phyloP scores from a whole-genome alignment of 257 asterid species.

The Nicotiana benthamiana region DNA sequence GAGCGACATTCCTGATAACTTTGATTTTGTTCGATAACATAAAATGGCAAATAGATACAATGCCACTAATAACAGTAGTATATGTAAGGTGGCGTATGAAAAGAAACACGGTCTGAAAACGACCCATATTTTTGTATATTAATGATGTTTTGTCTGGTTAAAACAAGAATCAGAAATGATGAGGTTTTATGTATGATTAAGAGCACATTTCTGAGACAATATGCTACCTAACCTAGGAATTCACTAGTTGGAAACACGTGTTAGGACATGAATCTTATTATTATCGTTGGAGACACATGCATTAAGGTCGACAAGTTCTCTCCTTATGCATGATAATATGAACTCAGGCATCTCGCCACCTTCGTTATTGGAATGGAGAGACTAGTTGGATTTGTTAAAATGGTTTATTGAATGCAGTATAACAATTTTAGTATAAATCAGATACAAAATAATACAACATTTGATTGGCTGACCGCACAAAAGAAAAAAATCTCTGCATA shows the following conservation, averaged over 20 bases:
- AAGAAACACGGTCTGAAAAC: background rate
- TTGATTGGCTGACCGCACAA: background rate
- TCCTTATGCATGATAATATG: background rate
- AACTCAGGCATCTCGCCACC: background rate
- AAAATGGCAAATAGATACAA: background rate
- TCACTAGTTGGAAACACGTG: slow-evolving; percentile 5
- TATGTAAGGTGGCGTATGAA: background rate
- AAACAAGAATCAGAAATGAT: background rate
- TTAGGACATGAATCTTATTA: slow-evolving; percentile 6
- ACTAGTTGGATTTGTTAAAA: background rate
- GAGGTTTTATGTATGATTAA: background rate
- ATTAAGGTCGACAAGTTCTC: background rate
- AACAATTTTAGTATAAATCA: background rate
- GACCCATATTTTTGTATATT: background rate
- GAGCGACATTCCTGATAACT: background rate
- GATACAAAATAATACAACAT: background rate
- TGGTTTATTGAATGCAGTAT: background rate
- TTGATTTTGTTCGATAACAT: background rate
- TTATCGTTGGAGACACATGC: background rate
- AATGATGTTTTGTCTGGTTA: slow-evolving; percentile 1
- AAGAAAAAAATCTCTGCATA: too few relatives aligned
- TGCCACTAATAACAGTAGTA: background rate
- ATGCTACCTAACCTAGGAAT: slow-evolving; percentile 6
- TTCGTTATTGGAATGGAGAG: background rate
- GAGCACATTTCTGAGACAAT: background rate